Conservation (phyloP, 805 yeast species). For the Saturnispora galanensis region DNA sequence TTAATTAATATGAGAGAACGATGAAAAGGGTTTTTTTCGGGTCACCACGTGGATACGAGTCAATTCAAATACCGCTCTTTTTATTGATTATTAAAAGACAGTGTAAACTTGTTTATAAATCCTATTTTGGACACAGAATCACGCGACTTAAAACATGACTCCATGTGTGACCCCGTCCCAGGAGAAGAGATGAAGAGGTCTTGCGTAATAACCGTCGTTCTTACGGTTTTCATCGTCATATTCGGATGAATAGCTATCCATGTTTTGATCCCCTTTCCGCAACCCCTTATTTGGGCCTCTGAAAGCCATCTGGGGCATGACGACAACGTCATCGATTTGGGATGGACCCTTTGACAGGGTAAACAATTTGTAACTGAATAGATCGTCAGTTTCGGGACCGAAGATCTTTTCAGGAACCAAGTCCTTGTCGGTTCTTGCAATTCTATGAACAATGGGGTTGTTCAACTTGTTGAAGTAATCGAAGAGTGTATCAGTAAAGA, state of each 20-base stretch:
- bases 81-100: too few relatives aligned
- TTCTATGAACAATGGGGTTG: slow-evolving; percentile 22
- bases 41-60: too few relatives aligned
- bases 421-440: slow-evolving; percentile 25
- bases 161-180: slow-evolving; percentile 17
- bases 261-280: slow-evolving; percentile 12
- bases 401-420: slow-evolving; percentile 17
- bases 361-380: slow-evolving; percentile 23
- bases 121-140: too few relatives aligned
- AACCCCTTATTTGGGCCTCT: slow-evolving; percentile 15
- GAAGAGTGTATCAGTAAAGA: slow-evolving; percentile 27
- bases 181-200: slow-evolving; percentile 21
- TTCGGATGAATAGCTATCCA: slow-evolving; percentile 15
- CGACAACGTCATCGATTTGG: slow-evolving; percentile 24
- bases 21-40: too few relatives aligned
- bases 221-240: slow-evolving; percentile 24
- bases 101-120: too few relatives aligned
- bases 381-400: slow-evolving; percentile 23
- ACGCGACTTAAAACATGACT: background rate
- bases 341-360: slow-evolving; percentile 25
- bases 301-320: slow-evolving; percentile 25
- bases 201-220: slow-evolving; percentile 23
- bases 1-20: too few relatives aligned
- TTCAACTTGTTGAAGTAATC: slow-evolving; percentile 23
- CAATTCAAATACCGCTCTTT: too few relatives aligned